Conservation (phyloP, 352 stramenopile species). For the Globisporangium carolinianum region DNA sequence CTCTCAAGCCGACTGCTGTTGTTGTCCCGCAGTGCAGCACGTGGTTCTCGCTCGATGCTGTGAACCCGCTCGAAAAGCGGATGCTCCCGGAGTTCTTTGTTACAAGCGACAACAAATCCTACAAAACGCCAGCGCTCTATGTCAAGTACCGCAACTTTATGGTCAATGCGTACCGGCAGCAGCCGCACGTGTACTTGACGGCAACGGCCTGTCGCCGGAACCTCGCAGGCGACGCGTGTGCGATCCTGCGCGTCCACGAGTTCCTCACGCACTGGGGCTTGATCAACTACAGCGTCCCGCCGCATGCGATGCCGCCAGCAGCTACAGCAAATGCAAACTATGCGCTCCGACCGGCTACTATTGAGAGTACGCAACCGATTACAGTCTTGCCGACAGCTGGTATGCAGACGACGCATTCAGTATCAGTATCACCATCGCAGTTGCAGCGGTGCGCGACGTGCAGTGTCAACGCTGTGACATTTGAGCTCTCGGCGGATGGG, state of each 20-base stretch:
- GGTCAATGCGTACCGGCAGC: constrained; percentile 72
- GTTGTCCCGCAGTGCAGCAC: constrained; percentile 61
- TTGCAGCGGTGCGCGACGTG: constrained; percentile 43
- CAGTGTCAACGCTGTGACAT: constrained; percentile 27
- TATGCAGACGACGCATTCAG: no score
- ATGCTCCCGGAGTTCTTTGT: constrained; percentile 83
- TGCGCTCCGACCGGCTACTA: constrained; percentile 24
- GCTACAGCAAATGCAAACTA: constrained; percentile 44
- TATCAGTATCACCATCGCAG: not conserved
- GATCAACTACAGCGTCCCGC: constrained; percentile 82
- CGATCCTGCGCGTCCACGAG: constrained; percentile 82
- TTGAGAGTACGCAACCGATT: constrained; percentile 8
- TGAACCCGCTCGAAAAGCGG: constrained; percentile 75
- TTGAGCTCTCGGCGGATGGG: constrained; percentile 48
- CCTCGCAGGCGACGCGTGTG: constrained; percentile 69
- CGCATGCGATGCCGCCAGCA: constrained; percentile 51
- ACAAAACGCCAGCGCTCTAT: constrained; percentile 59
- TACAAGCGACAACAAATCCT: constrained; percentile 21
- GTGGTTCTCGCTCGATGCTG: constrained; percentile 73
- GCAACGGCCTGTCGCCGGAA: constrained; percentile 79
- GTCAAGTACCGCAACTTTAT: constrained; percentile 87
- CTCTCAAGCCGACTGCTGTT: constrained; percentile 20
- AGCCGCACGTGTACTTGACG: constrained; percentile 75
- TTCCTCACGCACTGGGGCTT: constrained; percentile 83
- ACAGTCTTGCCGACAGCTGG: constrained; percentile 11